phyloP scores from a whole-genome alignment of 2,329 filamentous ascomycete species.

The Cyphellophora europaea region DNA sequence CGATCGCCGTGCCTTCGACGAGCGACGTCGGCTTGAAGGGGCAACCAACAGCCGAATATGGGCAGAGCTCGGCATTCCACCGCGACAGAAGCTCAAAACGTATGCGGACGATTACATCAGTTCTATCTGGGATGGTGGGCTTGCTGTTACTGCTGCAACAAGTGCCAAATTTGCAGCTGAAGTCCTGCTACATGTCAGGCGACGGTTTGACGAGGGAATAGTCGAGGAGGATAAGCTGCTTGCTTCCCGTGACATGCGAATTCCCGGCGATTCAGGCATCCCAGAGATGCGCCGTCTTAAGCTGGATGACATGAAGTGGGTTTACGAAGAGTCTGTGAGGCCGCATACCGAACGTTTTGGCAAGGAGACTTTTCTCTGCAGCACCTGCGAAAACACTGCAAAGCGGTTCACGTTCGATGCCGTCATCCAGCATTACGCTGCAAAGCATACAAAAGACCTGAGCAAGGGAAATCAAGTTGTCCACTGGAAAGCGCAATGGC shows the following conservation, averaged over 20 bases:
- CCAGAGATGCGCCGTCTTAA: conserved; percentile 47
- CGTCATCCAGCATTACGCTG: conserved; percentile 72
- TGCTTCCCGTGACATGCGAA: conserved; percentile 30
- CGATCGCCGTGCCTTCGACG: conserved; percentile 38
- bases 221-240: conserved; percentile 44
- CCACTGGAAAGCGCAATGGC: conserved; percentile 75
- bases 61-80: conserved; percentile 59
- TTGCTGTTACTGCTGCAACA: conserved; percentile 53
- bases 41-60: conserved; percentile 59
- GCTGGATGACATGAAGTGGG: conserved; percentile 78
- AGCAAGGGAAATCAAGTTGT: conserved; percentile 65
- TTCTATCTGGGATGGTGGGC: conserved; percentile 55
- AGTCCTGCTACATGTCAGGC: conserved; percentile 58
- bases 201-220: conserved; percentile 55
- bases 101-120: conserved; percentile 64
- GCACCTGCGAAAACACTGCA: conserved; percentile 52
- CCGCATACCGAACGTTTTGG: conserved; percentile 55
- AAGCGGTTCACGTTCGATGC: conserved; percentile 70
- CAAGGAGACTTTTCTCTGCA: conserved; percentile 69
- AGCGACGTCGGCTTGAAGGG: conserved; percentile 42
- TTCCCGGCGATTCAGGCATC: conserved; percentile 43
- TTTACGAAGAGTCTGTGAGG: conserved; percentile 70
- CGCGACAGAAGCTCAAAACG: conserved; percentile 54
- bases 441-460: conserved; percentile 65
- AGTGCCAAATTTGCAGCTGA: conserved; percentile 62